A percentile compares a stretch with the other conserved stretches of the same genome.
These are phyloP conservation scores for Umbelopsis sp. DNA, from an alignment of 192 early-diverging fungal species.

Conservation along the genomic window DNA sequence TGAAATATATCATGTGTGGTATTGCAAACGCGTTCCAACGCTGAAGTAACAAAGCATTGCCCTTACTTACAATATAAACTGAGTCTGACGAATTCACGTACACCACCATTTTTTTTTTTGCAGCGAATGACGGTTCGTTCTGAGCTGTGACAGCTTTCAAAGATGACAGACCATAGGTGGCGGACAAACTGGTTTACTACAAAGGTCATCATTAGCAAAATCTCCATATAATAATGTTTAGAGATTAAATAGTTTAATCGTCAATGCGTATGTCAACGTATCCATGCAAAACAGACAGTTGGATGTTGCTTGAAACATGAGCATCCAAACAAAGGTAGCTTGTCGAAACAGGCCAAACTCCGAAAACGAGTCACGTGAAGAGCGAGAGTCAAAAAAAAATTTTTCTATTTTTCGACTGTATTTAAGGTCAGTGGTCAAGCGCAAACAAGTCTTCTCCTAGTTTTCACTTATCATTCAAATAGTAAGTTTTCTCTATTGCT, in stretches of 20 bases:
- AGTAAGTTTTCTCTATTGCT: not conserved
- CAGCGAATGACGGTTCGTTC: not conserved
- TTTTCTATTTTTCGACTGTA: not conserved
- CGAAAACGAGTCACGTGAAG: not conserved
- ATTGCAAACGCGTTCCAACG: too few species aligned
- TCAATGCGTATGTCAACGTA: too few species aligned
- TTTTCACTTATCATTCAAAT: constrained; percentile 20
- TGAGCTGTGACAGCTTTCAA: not conserved
- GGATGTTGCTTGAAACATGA: too few species aligned
- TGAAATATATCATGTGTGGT: too few species aligned
- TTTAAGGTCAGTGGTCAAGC: not conserved
- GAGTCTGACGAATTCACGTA: not conserved
- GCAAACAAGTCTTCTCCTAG: not conserved
- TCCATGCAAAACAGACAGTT: not conserved
- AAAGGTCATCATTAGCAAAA: not conserved
- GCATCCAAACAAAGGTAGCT: too few species aligned
- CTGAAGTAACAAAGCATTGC: too few species aligned
- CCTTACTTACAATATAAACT: too few species aligned
- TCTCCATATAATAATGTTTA: too few species aligned
- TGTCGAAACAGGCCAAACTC: too few species aligned
- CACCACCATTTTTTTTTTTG: not conserved
- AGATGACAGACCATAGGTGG: not conserved
- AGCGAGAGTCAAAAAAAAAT: not conserved
- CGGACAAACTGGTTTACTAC: not conserved
- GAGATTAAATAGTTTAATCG: too few species aligned